Evolutionary conservation across 495 filamentous ascomycete species (phyloP).

Genomic region (Lindgomyces ingoldianus): DNA sequence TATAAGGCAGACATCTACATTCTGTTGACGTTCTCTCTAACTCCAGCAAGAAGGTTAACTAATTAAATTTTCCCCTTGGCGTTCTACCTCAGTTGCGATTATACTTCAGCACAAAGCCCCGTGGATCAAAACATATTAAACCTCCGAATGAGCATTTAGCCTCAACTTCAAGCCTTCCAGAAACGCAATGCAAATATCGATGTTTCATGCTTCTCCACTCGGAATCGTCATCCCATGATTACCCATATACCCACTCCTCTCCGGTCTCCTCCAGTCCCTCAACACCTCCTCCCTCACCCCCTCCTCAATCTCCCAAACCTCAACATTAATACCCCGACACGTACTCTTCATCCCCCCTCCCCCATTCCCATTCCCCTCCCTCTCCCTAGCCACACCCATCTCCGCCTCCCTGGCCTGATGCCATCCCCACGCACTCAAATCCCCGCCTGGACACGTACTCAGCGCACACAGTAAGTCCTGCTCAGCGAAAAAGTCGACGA

Average conservation of each 20-base stretch:
- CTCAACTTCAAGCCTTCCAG: background rate
- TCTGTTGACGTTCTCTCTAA: too few species aligned
- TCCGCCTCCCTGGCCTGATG: constrained; percentile 55
- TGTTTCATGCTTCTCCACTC: constrained; percentile 34
- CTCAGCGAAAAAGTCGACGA: constrained; percentile 77
- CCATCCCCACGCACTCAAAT: constrained; percentile 76
- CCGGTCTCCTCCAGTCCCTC: constrained; percentile 61
- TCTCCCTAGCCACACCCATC: constrained; percentile 62
- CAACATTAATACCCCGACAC: constrained; percentile 70
- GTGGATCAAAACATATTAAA: background rate
- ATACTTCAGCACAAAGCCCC: too few species aligned
- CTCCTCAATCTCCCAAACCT: constrained; percentile 65
- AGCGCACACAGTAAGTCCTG: constrained; percentile 73
- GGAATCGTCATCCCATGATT: constrained; percentile 64
- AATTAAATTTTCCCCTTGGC: too few species aligned
- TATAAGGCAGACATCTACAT: too few species aligned
- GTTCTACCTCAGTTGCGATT: too few species aligned
- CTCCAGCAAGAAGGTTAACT: too few species aligned
- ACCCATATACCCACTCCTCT: constrained; percentile 61
- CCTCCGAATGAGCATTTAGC: background rate
- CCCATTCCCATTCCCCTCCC: constrained; percentile 42
- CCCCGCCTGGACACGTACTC: constrained; percentile 62
- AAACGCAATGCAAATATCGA: background rate
- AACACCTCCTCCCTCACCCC: constrained; percentile 48
- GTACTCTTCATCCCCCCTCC: constrained; percentile 65